Evolutionary conservation across 108 stramenopile genomes (phyloP).

Genomic region (Cyclostephanos tholiformis): DNA sequence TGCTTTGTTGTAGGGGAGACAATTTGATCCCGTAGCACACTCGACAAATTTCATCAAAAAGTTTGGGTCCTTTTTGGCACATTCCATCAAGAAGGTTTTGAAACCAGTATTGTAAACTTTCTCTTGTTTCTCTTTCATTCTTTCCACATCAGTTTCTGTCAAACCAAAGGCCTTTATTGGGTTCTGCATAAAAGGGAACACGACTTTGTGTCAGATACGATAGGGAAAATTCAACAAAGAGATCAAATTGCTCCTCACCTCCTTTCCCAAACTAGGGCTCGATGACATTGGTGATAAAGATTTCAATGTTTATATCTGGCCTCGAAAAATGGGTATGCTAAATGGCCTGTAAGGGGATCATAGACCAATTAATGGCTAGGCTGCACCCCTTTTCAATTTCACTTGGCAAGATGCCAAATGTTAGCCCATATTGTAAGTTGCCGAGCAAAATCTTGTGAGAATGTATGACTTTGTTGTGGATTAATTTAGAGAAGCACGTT

Average conservation of each 20-base stretch:
- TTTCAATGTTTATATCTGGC: not conserved
- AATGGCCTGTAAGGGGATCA: constrained; percentile 24
- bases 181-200: not conserved
- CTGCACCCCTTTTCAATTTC: constrained; percentile 18
- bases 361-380: not conserved
- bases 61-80: not conserved
- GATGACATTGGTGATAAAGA: not conserved
- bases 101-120: constrained; percentile 8
- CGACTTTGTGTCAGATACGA: not conserved
- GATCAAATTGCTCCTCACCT: not conserved
- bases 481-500: constrained; percentile 7
- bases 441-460: constrained; percentile 12
- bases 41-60: constrained; percentile 8
- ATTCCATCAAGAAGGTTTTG: not conserved
- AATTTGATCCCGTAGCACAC: constrained; percentile 7
- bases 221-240: not conserved
- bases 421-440: constrained; percentile 23
- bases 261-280: not conserved
- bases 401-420: not conserved
- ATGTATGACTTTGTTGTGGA: constrained; percentile 16
- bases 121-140: not conserved
- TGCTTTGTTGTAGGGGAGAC: not conserved
- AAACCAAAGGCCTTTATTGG: not conserved
- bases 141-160: not conserved
- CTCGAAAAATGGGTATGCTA: constrained; percentile 1